Evolutionary conservation across 805 yeast genomes (phyloP).

Genomic region (Ogataea dorogensis): DNA sequence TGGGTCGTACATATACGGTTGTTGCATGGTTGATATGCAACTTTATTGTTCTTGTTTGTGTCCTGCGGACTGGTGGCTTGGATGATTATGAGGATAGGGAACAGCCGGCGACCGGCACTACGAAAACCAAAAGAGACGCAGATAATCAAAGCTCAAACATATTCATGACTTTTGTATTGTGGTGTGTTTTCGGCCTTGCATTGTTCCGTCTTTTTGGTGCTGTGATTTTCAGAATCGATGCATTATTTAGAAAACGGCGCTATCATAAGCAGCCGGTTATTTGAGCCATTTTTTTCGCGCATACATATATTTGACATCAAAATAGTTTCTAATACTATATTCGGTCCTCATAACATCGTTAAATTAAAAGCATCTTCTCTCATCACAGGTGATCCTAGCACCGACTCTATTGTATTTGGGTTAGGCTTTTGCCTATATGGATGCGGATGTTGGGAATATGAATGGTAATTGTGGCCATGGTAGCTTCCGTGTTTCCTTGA

Average conservation of each 20-base stretch:
- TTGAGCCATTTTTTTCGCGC: slow-evolving; percentile 1
- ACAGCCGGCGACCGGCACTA: slow-evolving; percentile 17
- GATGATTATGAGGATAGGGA: slow-evolving; percentile 35
- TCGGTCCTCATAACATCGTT: slow-evolving; percentile 9
- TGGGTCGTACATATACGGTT: slow-evolving; percentile 84
- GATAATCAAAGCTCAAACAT: slow-evolving; percentile 30
- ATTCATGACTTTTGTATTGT: slow-evolving; percentile 79
- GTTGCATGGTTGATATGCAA: slow-evolving; percentile 84
- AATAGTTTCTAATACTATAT: too few relatives aligned
- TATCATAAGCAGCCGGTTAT: slow-evolving; percentile 17
- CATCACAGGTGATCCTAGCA: slow-evolving; percentile 11
- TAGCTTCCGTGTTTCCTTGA: slow-evolving; percentile 10
- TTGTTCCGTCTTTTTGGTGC: slow-evolving; percentile 77
- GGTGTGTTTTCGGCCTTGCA: slow-evolving; percentile 91
- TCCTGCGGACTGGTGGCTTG: slow-evolving; percentile 79
- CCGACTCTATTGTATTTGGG: slow-evolving; percentile 9
- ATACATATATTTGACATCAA: background rate
- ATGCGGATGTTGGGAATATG: slow-evolving; percentile 26
- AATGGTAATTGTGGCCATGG: slow-evolving; percentile 17
- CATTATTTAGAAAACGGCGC: slow-evolving; percentile 22
- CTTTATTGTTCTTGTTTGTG: slow-evolving; percentile 73
- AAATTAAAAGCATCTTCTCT: slow-evolving; percentile 12
- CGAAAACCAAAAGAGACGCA: slow-evolving; percentile 22
- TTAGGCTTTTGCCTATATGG: slow-evolving; percentile 23
- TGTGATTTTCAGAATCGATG: slow-evolving; percentile 42